phyloP scores from a whole-genome alignment of 306 rosid species.

The Datisca glomerata region DNA sequence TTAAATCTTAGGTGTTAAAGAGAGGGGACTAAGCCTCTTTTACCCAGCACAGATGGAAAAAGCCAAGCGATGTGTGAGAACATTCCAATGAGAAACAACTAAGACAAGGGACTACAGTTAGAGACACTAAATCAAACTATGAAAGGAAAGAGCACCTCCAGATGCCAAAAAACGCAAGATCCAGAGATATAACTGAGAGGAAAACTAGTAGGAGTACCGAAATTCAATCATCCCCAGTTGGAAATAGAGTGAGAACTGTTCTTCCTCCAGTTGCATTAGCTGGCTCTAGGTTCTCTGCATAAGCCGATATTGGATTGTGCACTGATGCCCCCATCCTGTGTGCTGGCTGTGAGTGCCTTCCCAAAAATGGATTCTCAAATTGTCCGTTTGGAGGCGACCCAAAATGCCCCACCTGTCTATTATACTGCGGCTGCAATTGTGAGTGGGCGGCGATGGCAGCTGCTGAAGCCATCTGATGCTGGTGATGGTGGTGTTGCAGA shows the following conservation, averaged over 20 bases:
- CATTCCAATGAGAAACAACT: no score
- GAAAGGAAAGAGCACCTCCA: no score
- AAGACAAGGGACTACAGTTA: no score
- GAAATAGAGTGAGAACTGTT: constrained; percentile 81
- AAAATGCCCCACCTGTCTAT: constrained; percentile 59
- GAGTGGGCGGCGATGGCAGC: constrained; percentile 20
- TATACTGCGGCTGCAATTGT: constrained; percentile 46
- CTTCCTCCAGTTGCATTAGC: constrained; percentile 69
- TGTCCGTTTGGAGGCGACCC: constrained; percentile 81
- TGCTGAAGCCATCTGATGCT: constrained; percentile 34
- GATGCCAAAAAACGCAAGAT: no score
- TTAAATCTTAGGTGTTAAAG: no score
- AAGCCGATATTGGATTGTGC: constrained; percentile 36
- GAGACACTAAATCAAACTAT: no score
- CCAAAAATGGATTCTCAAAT: constrained; percentile 61
- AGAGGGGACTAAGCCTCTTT: no score
- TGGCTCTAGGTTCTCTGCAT: constrained; percentile 64
- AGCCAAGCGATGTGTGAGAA: no score
- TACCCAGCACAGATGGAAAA: no score
- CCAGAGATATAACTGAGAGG: no score
- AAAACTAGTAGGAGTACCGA: no score
- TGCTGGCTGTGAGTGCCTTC: constrained; percentile 48
- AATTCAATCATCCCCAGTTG: constrained; percentile 74
- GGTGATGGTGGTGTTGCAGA: constrained; percentile 65
- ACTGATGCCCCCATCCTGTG: constrained; percentile 60